A percentile compares a stretch with the other conserved stretches of the same genome.
Evolutionary conservation across 1,284 basidiomycete genomes (phyloP).

Genomic region (Ustilago tritici): DNA sequence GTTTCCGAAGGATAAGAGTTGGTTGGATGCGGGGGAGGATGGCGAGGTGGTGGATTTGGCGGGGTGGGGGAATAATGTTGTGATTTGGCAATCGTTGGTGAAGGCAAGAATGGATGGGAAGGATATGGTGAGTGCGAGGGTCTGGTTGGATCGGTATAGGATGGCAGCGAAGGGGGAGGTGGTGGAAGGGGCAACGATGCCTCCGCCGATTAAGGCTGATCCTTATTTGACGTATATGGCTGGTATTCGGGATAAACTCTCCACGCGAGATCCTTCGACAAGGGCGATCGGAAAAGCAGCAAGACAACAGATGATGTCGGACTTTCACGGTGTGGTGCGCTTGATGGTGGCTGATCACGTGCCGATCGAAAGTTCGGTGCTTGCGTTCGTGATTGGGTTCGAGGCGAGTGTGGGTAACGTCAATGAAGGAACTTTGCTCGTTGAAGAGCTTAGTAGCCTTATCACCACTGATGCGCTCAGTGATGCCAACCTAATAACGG

Average conservation of each 20-base stretch:
- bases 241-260: slow-evolving; percentile 16
- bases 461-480: not conserved
- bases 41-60: slow-evolving; percentile 16
- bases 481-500: slow-evolving; percentile 17
- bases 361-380: slow-evolving; percentile 17
- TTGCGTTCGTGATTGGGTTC: slow-evolving; percentile 38
- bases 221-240: slow-evolving; percentile 40
- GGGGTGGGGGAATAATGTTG: slow-evolving; percentile 36
- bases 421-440: slow-evolving; percentile 9
- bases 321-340: slow-evolving; percentile 7
- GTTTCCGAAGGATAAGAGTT: not conserved
- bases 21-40: slow-evolving; percentile 7
- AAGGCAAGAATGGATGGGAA: slow-evolving; percentile 19
- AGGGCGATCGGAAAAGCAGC: not conserved
- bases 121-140: slow-evolving; percentile 25
- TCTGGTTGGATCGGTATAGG: slow-evolving; percentile 42
- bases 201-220: slow-evolving; percentile 11
- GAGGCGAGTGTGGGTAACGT: slow-evolving; percentile 29
- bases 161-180: not conserved
- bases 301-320: not conserved
- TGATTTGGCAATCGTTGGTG: slow-evolving; percentile 36
- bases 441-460: slow-evolving; percentile 16
- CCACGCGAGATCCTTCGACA: not conserved
- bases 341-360: slow-evolving; percentile 31
- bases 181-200: not conserved